phyloP scores from a whole-genome alignment of 331 rosid genomes.

The Stylosanthes scabra region DNA sequence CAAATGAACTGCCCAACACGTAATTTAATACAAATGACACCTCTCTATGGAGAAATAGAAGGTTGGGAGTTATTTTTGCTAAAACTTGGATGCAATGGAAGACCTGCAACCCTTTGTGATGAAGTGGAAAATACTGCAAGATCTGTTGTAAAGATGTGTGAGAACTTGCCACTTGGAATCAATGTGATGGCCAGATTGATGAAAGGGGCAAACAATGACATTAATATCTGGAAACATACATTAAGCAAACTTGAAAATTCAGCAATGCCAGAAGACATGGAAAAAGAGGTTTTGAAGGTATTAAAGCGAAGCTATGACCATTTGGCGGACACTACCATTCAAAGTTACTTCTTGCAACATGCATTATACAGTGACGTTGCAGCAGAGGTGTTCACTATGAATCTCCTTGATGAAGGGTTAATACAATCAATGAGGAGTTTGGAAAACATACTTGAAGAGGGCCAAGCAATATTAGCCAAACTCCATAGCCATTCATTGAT shows the following conservation, averaged over 20 bases:
- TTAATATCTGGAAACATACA: not conserved
- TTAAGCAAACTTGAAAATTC: not conserved
- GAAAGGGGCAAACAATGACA: not conserved
- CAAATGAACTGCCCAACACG: not conserved
- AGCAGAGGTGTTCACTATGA: not conserved
- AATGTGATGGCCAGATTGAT: not conserved
- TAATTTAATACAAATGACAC: slow-evolving; percentile 20
- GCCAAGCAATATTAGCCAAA: not conserved
- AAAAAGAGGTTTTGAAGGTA: not conserved
- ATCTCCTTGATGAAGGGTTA: not conserved
- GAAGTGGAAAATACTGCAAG: not conserved
- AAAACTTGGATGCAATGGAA: slow-evolving; percentile 8
- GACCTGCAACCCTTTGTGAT: not conserved
- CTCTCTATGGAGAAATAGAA: not conserved
- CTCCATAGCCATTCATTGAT: not conserved
- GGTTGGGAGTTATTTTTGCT: slow-evolving; percentile 31
- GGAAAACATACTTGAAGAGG: not conserved
- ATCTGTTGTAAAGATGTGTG: not conserved
- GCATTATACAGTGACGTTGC: not conserved
- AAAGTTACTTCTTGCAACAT: not conserved
- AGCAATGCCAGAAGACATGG: not conserved
- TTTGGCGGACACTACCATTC: not conserved
- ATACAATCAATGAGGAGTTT: not conserved
- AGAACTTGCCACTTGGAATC: slow-evolving; percentile 15
- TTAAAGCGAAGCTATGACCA: not conserved